Base-by-base conservation (phyloP, 441 rosid genomes). In the Flueggea neowawraea region DNA sequence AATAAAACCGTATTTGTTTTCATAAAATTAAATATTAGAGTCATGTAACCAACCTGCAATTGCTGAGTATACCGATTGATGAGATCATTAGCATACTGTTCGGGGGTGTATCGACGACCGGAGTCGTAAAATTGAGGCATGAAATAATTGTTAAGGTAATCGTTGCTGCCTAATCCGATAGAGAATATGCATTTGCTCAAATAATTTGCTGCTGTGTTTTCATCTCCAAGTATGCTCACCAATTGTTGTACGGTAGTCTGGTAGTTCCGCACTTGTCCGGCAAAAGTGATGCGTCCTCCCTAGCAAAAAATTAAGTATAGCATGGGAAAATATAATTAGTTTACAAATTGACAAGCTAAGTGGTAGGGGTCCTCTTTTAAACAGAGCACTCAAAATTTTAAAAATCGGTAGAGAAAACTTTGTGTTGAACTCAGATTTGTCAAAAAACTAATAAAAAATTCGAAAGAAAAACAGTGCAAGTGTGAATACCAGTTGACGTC, bases 121-220 rank as follows among this genome's bases (percentile, higher is more conserved):
- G 84, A 73, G 9, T 87, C 67, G 85, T 93, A 93, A 52, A 58
- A 70, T 12, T 66, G 75, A 31, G 97, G 96, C 93, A 85, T 84
- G 73, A 88, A 93, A 68, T 93, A 93, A 80, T 94, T 94, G 67
- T 91, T 91, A 36, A 91, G 94, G 61, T 91, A 91, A 52, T 91
- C 97, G 71, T 91, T 91, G 78, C 96, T 91, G 10, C 97, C 97
- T 58, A 89, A 63, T 6, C 92, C 95, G 39, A 89, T 81, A 0
- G 90, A 74, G 76, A 71, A 87, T 36, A 91, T 82, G 79, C 96
- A 89, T 57, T 75, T 73, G 78, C 85, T 82, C 14, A 91, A 77
- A 61, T 87, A 70, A 64, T 77, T 33, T 15, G 92, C 74, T 6
- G 96, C 89, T 33, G 69, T 44, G 31, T 78, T 65, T 69, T 84